Base-by-base conservation (phyloP, 2,329 filamentous ascomycete genomes). In the Beauveria sp. region DNA sequence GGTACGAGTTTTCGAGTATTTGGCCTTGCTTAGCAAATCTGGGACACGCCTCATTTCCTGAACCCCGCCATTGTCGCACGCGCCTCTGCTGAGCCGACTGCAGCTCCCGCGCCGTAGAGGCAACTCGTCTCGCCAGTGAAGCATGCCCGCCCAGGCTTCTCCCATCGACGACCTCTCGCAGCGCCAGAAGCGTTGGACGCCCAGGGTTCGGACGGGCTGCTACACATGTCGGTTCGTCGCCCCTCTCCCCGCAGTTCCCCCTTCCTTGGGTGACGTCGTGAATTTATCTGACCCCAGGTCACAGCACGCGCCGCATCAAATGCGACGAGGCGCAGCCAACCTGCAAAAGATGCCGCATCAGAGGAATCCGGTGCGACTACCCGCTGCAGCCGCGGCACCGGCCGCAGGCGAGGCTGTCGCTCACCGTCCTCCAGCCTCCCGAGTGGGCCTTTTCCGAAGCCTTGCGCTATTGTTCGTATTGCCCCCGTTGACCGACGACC, bases 161-260 rank as follows among this genome's bases (percentile, higher is more conserved):
- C 20, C 40, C 24, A 46, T 31, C 24, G 40, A 45, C 18, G 54
- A 48, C 12, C 16, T 20, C 10, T 49, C 54, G 28, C 18, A 22
- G n/a, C 54, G 54, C 24, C 42, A 57, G 16, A 57, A 49, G 26
- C 54, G 54, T 20, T 57, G 54, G 54, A 48, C 54, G 43, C 54
- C 54, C 10, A 20, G 45, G 7, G 54, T 57, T 6, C 43, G 54
- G 10, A 57, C 54, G 7, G 54, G 54, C 12, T 57, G 54, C 28
- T 45, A 24, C 18, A 57, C 54, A 24, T 57, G 54, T n/a, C 54
- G 54, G 54, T 57, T 18, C 7, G 54, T 57, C 5, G 31, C 31
- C 31, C 31, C 31, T 31, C 31, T 34, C 31, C 31, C 10, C 10
- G 10, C 10, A 10, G 31, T 12, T 1, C 31, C 31, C 31, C 10